Evolutionary conservation across 148 eudicot genomes (phyloP), one percentile per base, ranked within the genome.

Genomic region (Fagopyrum homotropicum): DNA sequence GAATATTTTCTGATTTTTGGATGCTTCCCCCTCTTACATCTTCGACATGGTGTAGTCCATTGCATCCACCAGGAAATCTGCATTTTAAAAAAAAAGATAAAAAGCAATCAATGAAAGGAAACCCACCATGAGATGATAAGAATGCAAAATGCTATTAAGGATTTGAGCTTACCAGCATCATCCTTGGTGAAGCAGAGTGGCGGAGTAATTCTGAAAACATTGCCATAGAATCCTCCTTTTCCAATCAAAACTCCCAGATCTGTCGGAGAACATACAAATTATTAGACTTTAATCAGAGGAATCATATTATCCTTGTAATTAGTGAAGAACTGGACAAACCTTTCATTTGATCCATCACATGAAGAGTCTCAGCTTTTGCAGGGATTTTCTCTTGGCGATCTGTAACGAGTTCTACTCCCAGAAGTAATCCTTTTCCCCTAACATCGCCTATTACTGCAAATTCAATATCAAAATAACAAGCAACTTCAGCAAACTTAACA

Each of bases 291-390:
- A 43, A 14, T 12, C 6, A 4, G 40, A 9, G 55, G 5, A 12
- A 7, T 54, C 30, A 70, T 19, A 11, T 10, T 16, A 17, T 7
- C 29, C 10, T 55, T 55, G 19, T 49, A 55, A 55, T 6, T 9
- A 60, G 43, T 60, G 15, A 55, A 45, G 54, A 69, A 74, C 12
- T 51, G 45, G 46, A 73, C 22, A 7, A 59, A 90, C 98, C 97
- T 89, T 88, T 95, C 98, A 95, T 92, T 79, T 92, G 87, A 49
- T 92, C 98, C 98, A 95, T 95, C 74, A 92, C 83, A 76, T 95
- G 96, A 43, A 86, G 17, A 75, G 86, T 89, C 84, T 95, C 98
- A 48, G 77, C 88, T 57, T 86, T 95, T 40, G 99, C 99, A 16
- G 99, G 99, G 78, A 90, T 95, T 87, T 95, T 95, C 75, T 77